Conservation (phyloP, 371 early-diverging fungal genomes). For the Haplosporangium sp. region DNA sequence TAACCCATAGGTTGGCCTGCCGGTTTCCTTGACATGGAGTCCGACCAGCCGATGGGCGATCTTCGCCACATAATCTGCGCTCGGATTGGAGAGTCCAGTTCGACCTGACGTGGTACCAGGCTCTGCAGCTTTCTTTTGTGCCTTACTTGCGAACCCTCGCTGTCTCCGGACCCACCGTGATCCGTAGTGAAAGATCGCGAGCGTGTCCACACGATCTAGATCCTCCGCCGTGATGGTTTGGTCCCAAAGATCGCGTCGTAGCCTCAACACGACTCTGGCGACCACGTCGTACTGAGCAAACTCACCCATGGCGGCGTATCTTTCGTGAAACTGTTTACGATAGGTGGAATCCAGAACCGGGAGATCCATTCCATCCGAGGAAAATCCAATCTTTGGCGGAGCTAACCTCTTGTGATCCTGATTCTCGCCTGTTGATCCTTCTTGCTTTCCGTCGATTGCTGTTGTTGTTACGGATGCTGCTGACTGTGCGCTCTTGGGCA, state of each 20-base stretch:
- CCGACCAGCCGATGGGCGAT: constrained; percentile 9
- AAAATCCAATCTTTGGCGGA: constrained; percentile 6
- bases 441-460: background rate
- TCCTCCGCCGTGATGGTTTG: background rate
- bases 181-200: constrained; percentile 10
- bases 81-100: background rate
- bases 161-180: constrained; percentile 2
- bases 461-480: too few species aligned
- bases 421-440: background rate
- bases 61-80: background rate
- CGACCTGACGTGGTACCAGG: background rate
- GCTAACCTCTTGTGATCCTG: too few species aligned
- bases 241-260: constrained; percentile 20
- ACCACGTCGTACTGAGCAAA: constrained; percentile 19
- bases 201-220: background rate
- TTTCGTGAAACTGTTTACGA: background rate
- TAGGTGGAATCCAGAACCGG: constrained; percentile 1
- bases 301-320: background rate
- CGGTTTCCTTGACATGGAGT: background rate
- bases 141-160: background rate
- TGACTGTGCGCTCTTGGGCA: background rate
- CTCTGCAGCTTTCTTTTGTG: background rate
- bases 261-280: constrained; percentile 13
- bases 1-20: constrained; percentile 18
- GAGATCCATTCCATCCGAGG: constrained; percentile 1